Evolutionary conservation across 257 asterid species (phyloP), one percentile per base, ranked within the genome.

Genomic region (Ballota nigra): DNA sequence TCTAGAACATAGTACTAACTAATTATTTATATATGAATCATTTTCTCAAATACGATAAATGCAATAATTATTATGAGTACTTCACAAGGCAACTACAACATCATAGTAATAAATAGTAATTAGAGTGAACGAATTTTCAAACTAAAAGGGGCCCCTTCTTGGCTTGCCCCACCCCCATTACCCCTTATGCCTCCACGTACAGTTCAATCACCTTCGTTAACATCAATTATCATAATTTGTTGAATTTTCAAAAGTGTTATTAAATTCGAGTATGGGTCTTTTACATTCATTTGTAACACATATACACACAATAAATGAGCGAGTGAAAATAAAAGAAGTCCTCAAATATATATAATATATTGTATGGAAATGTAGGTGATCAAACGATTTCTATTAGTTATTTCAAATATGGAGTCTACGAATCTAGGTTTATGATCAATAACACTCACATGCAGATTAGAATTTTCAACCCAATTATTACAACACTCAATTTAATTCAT

Each of bases 21-120:
- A 24, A 43, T n/a, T n/a, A n/a, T 3, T 43, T 13, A 43, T 24
- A 5, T 59, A 29, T 0, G 28, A 24, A 18, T 51, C 16, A 4
- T 70, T 70, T 70, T 71, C 59, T 8, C 19, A 12, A 45, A 31
- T 16, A 71, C 9, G 33, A 61, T 20, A 43, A 59, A 1, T 26
- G 15, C 13, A 4, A 45, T 33, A 15, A 59, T 33, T 67, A 13
- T 26, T 53, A 13, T 33, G 56, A 67, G 78, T 55, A 65, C 66
- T 40, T 55, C 68, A 41, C 26, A 73, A 74, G 78, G 61, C 68
- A 74, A 64, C 78, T 41, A 38, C 45, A 43, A 66, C 67, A 67
- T 56, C 33, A 43, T 66, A 43, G 13, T 57, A 55, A 65, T 38
- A 13, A 45, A 13, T 45, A n/a, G 4, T 64, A 55, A 41, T 38